Conservation (phyloP, 768 basidiomycete genomes). For the Cystobasidium onofrii region DNA sequence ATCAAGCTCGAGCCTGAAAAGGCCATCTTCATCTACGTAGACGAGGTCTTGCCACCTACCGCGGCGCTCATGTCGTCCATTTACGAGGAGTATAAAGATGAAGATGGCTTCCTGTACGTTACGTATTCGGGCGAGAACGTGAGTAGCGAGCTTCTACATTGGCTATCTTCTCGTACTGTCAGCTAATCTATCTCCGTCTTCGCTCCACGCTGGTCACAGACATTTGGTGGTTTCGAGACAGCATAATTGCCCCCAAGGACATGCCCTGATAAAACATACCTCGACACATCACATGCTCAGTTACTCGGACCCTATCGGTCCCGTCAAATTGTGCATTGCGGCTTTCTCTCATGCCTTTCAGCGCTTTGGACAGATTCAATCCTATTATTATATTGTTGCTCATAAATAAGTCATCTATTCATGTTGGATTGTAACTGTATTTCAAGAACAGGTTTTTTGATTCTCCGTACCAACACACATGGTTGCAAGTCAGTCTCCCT, state of each 20-base stretch:
- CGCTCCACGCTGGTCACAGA: background rate
- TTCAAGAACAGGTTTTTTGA: no score
- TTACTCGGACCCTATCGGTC: no score
- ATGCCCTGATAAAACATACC: background rate
- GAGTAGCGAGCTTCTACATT: background rate
- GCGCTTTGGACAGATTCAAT: no score
- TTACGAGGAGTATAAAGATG: conserved; percentile 99
- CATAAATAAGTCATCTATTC: no score
- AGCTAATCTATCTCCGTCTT: background rate
- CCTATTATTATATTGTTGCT: no score
- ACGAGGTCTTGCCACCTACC: conserved; percentile 95
- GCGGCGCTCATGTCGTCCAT: conserved; percentile 97
- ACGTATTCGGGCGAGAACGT: conserved; percentile 86
- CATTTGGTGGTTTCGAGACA: conserved; percentile 3
- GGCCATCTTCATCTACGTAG: conserved; percentile 99
- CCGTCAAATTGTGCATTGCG: no score
- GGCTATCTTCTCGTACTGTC: background rate
- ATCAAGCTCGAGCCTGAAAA: conserved; percentile 99
- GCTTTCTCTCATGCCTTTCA: no score
- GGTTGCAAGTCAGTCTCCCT: background rate
- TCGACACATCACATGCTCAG: no score
- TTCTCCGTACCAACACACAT: background rate
- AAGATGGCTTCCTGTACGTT: conserved; percentile 97
- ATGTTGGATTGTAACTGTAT: no score
- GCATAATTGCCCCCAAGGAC: background rate